Conservation (phyloP, 2,329 filamentous ascomycete genomes). For the Periconia sp. region DNA sequence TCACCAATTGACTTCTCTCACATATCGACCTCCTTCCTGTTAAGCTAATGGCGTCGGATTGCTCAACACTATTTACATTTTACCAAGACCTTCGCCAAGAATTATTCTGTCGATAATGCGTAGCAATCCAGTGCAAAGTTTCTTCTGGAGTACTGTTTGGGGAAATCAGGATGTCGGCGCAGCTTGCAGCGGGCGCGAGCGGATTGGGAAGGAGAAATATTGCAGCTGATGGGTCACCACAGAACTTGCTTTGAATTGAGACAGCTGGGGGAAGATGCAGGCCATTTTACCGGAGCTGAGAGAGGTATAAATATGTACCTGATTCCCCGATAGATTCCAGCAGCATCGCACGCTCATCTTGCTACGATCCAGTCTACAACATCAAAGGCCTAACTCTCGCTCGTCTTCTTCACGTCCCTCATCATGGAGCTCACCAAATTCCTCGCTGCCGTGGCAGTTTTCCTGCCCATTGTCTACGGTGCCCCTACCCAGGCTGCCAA, state of each 20-base stretch:
- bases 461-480: slow-evolving; percentile 46
- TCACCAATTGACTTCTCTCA: background rate
- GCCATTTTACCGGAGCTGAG: slow-evolving; percentile 2
- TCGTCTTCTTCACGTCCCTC: slow-evolving; percentile 25
- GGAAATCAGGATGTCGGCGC: slow-evolving; percentile 16
- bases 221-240: slow-evolving; percentile 7
- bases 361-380: slow-evolving; percentile 25
- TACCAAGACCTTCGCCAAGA: slow-evolving; percentile 9
- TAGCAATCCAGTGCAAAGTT: background rate
- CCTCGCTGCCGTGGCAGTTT: slow-evolving; percentile 42
- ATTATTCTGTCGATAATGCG: slow-evolving; percentile 11
- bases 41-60: slow-evolving; percentile 8
- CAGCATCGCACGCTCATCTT: slow-evolving; percentile 18
- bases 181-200: slow-evolving; percentile 7
- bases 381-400: slow-evolving; percentile 20
- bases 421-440: slow-evolving; percentile 45
- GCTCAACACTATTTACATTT: slow-evolving; percentile 11
- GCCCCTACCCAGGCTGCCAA: slow-evolving; percentile 40
- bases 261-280: slow-evolving; percentile 2
- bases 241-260: slow-evolving; percentile 5
- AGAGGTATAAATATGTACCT: slow-evolving; percentile 21
- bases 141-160: slow-evolving; percentile 4
- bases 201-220: slow-evolving; percentile 21
- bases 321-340: slow-evolving; percentile 11
- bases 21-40: slow-evolving; percentile 22